Percentiles rank a stretch among this genome's conserved stretches.
Evolutionary conservation across 1,284 basidiomycete genomes (phyloP).

Genomic region (Ganoderma lucidum): DNA sequence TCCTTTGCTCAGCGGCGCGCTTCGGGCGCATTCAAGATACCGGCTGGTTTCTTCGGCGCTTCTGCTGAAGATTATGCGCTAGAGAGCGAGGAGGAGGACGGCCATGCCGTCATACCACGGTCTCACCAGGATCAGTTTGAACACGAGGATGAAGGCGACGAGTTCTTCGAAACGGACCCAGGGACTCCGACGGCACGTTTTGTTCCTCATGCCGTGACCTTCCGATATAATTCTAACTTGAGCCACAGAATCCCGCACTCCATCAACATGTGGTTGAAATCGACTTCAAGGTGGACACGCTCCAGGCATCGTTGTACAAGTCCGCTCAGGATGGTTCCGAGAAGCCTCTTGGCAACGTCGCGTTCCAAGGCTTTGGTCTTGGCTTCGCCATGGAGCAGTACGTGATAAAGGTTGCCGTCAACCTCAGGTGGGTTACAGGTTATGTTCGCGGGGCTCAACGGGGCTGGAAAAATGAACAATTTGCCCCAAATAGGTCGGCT

Average conservation of each 20-base stretch:
- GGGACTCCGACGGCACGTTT: conserved; percentile 63
- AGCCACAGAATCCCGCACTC: conserved; percentile 58
- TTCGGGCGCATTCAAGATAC: conserved; percentile 55
- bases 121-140: conserved; percentile 32
- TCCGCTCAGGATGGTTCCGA: conserved; percentile 69
- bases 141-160: conserved; percentile 52
- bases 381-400: conserved; percentile 80
- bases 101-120: conserved; percentile 42
- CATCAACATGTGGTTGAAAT: conserved; percentile 91
- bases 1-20: conserved; percentile 22
- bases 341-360: conserved; percentile 80
- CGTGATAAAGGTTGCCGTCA: conserved; percentile 90
- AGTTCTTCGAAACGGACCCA: conserved; percentile 83
- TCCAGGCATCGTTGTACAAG: conserved; percentile 88
- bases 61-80: conserved; percentile 71
- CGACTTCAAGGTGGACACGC: conserved; percentile 87
- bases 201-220: conserved; percentile 12
- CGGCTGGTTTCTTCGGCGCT: conserved; percentile 61
- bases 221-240: conserved; percentile 8
- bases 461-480: background rate
- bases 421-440: conserved; percentile 65
- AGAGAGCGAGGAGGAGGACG: conserved; percentile 63
- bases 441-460: background rate
- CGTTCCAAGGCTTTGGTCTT: conserved; percentile 84
- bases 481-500: conserved; percentile 57